These are phyloP conservation scores for Selaginella tamariscina DNA, from an alignment of 75 land plant genomes.

Conservation along the genomic window DNA sequence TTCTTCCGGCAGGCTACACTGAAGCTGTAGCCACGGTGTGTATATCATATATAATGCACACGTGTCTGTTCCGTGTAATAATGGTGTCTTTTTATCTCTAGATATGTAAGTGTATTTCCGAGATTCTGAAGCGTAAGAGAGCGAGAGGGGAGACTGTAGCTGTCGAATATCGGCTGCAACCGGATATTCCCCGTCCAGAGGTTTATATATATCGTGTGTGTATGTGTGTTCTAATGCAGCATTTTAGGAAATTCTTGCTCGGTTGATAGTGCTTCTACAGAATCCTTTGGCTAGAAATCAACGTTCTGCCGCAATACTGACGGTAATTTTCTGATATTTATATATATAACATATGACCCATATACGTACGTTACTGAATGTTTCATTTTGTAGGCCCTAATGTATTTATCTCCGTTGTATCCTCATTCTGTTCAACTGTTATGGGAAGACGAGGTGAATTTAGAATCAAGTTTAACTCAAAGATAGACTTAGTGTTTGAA, in stretches of 20 bases:
- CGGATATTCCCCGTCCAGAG: constrained; percentile 79
- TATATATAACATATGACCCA: not conserved
- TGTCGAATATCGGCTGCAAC: constrained; percentile 35
- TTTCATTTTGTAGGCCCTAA: constrained; percentile 52
- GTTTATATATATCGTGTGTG: constrained; percentile 25
- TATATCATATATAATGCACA: too few species aligned
- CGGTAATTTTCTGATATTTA: constrained; percentile 28
- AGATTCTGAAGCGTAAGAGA: constrained; percentile 44
- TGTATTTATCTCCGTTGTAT: constrained; percentile 58
- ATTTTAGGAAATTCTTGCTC: constrained; percentile 80
- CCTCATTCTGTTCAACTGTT: constrained; percentile 58
- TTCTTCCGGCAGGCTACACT: constrained; percentile 55
- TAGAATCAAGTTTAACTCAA: too few species aligned
- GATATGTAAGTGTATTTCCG: constrained; percentile 91
- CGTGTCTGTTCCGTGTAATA: too few species aligned
- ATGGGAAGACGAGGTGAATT: constrained; percentile 95
- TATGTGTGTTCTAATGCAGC: not conserved
- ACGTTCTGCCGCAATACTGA: constrained; percentile 69
- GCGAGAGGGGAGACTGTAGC: constrained; percentile 25
- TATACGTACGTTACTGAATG: too few species aligned
- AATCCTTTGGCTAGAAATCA: constrained; percentile 86
- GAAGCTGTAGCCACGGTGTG: constrained; percentile 86
- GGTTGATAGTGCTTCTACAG: constrained; percentile 75
- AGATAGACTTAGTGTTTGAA: too few species aligned
- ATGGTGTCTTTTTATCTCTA: constrained; percentile 17